These are phyloP conservation scores for Ustilago tritici DNA, from an alignment of 1,284 basidiomycete species.

Conservation along the genomic window DNA sequence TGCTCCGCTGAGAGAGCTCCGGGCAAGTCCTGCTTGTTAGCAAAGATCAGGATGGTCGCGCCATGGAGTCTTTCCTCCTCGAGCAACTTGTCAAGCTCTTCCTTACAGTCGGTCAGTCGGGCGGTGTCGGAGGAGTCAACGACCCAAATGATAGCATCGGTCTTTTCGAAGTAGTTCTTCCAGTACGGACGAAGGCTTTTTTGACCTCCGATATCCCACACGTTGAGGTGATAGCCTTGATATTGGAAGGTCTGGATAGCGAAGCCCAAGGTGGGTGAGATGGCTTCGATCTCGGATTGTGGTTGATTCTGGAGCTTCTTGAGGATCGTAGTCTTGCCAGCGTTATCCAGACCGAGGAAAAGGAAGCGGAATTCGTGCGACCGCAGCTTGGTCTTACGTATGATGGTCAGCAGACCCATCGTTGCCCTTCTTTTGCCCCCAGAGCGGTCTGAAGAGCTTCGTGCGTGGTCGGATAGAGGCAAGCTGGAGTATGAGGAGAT, in stretches of 20 bases:
- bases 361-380: conserved; percentile 88
- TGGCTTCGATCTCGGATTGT: conserved; percentile 76
- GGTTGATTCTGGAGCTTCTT: conserved; percentile 89
- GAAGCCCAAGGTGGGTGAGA: conserved; percentile 93
- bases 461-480: not conserved
- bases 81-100: conserved; percentile 86
- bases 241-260: conserved; percentile 97
- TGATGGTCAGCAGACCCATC: conserved; percentile 90
- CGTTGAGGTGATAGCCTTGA: conserved; percentile 75
- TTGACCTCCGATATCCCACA: conserved; percentile 95
- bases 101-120: conserved; percentile 87
- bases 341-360: conserved; percentile 99
- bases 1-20: conserved; percentile 85
- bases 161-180: conserved; percentile 99
- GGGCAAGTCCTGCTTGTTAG: conserved; percentile 97
- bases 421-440: not conserved
- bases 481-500: conserved; percentile 1
- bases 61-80: conserved; percentile 94
- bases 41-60: conserved; percentile 93
- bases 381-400: conserved; percentile 84
- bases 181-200: conserved; percentile 95
- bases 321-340: conserved; percentile 97
- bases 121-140: conserved; percentile 93
- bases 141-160: conserved; percentile 98
- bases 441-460: not conserved